These are phyloP conservation scores for Hansenula sp. DNA, from an alignment of 1,139 yeast species.

Conservation along the genomic window DNA sequence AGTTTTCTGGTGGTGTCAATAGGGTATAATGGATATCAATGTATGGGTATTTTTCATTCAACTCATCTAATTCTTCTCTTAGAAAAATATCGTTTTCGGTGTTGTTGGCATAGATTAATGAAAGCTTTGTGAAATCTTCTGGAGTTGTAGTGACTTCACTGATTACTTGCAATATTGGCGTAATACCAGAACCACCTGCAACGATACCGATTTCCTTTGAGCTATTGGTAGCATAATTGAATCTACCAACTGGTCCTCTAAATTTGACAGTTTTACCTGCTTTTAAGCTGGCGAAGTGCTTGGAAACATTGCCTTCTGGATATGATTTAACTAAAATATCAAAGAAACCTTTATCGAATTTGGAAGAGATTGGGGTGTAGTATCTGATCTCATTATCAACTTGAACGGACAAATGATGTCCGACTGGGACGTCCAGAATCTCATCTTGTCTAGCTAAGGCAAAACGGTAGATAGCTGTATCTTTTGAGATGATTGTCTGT, in stretches of 20 bases:
- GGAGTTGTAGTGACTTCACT: conserved; percentile 60
- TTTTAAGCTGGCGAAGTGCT: conserved; percentile 54
- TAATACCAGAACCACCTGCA: conserved; percentile 84
- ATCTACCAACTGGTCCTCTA: conserved; percentile 76
- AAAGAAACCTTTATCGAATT: conserved; percentile 66
- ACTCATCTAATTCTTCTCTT: conserved; percentile 66
- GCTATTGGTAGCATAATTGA: conserved; percentile 56
- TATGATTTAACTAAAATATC: conserved; percentile 75
- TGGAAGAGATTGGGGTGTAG: conserved; percentile 73
- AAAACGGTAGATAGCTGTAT: conserved; percentile 72
- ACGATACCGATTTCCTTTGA: conserved; percentile 61
- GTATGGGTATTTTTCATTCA: conserved; percentile 57
- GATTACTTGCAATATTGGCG: conserved; percentile 70
- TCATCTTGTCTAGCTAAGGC: conserved; percentile 58
- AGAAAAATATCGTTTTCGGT: conserved; percentile 69
- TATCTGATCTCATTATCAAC: conserved; percentile 61
- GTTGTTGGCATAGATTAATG: conserved; percentile 66
- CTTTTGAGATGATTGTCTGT: conserved; percentile 64
- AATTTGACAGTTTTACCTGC: conserved; percentile 67
- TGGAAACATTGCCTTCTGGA: conserved; percentile 63
- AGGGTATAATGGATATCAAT: conserved; percentile 50
- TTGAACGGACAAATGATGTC: conserved; percentile 63
- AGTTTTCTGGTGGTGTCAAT: conserved; percentile 33
- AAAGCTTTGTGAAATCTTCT: conserved; percentile 55
- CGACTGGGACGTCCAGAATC: conserved; percentile 62